Percentiles rank a stretch among this genome's conserved stretches.
Conservation (phyloP, 2,329 filamentous ascomycete species). For the Aspergillus awamori region DNA sequence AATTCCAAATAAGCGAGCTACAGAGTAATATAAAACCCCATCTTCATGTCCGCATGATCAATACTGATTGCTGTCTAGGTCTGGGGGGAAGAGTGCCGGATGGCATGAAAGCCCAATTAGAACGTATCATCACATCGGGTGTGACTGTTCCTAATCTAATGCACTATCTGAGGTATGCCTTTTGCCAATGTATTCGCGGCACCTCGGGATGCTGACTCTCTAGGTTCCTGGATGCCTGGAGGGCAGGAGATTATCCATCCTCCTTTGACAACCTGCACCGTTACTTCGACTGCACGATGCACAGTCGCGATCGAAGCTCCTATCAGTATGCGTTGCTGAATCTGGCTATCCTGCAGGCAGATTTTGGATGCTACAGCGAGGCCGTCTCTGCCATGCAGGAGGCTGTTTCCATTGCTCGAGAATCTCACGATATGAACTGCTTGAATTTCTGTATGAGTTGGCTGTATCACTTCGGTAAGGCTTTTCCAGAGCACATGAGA, state of each 20-base stretch:
- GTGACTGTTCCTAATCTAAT: conserved; percentile 70
- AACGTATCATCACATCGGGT: conserved; percentile 67
- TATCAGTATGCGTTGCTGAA: conserved; percentile 97
- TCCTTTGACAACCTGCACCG: conserved; percentile 89
- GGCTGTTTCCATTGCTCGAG: conserved; percentile 88
- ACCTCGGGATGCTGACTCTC: conserved; percentile 18
- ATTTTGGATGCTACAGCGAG: conserved; percentile 89
- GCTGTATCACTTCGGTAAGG: conserved; percentile 91
- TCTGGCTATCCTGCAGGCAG: conserved; percentile 87
- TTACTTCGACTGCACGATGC: conserved; percentile 97
- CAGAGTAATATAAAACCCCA: conserved; percentile 63
- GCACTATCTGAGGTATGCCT: conserved; percentile 69
- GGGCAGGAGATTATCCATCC: conserved; percentile 83
- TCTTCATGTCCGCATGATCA: background rate
- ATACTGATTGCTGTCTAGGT: conserved; percentile 50
- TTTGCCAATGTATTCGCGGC: background rate
- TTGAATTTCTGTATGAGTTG: conserved; percentile 95
- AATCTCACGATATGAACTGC: conserved; percentile 89
- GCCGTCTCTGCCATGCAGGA: conserved; percentile 94
- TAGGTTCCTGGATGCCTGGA: conserved; percentile 90
- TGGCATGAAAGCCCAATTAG: conserved; percentile 71
- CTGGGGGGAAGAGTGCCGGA: conserved; percentile 77
- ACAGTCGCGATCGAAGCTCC: conserved; percentile 76
- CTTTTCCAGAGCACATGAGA: conserved; percentile 74
- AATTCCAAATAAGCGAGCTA: conserved; percentile 86